A percentile compares a stretch with the other conserved stretches of the same genome.
phyloP scores from a whole-genome alignment of 2,329 filamentous ascomycete genomes.

The Metarhizium sp. region DNA sequence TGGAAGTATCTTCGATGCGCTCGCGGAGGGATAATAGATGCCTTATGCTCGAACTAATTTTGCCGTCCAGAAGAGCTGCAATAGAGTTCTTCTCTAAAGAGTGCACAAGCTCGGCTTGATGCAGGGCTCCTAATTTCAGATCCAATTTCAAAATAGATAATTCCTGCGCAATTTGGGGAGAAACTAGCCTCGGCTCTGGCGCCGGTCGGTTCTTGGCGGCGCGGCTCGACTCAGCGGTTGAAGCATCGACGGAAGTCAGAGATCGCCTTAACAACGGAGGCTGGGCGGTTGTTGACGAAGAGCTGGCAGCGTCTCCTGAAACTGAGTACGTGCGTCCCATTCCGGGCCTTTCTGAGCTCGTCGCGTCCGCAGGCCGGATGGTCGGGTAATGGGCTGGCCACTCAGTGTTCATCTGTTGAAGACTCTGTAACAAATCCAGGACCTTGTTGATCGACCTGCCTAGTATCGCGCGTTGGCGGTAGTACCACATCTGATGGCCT shows the following conservation, averaged over 20 bases:
- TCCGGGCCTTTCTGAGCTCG: conserved; percentile 41
- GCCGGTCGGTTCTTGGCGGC: conserved; percentile 51
- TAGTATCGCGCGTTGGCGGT: conserved; percentile 81
- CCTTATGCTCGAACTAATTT: conserved; percentile 87
- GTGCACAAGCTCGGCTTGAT: conserved; percentile 86
- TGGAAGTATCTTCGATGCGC: conserved; percentile 92
- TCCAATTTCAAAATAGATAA: conserved; percentile 95
- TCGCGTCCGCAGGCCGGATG: conserved; percentile 52
- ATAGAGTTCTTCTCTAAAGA: conserved; percentile 89
- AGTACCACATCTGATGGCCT: conserved; percentile 90
- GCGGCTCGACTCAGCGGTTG: conserved; percentile 58
- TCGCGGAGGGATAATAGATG: conserved; percentile 82
- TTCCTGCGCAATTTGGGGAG: conserved; percentile 87
- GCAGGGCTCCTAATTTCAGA: conserved; percentile 76
- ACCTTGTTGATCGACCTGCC: conserved; percentile 80
- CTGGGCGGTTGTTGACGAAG: conserved; percentile 27
- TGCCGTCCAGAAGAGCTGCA: conserved; percentile 82
- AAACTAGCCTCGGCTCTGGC: conserved; percentile 73
- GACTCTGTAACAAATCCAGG: conserved; percentile 69
- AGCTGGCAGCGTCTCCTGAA: conserved; percentile 34
- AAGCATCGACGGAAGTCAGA: conserved; percentile 54
- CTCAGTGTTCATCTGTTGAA: conserved; percentile 80
- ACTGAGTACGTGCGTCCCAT: conserved; percentile 56
- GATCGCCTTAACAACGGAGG: conserved; percentile 55
- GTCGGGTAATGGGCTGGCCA: conserved; percentile 97